Base-by-base conservation (phyloP, 1,284 basidiomycete genomes). In the Rhizopogon parksii region DNA sequence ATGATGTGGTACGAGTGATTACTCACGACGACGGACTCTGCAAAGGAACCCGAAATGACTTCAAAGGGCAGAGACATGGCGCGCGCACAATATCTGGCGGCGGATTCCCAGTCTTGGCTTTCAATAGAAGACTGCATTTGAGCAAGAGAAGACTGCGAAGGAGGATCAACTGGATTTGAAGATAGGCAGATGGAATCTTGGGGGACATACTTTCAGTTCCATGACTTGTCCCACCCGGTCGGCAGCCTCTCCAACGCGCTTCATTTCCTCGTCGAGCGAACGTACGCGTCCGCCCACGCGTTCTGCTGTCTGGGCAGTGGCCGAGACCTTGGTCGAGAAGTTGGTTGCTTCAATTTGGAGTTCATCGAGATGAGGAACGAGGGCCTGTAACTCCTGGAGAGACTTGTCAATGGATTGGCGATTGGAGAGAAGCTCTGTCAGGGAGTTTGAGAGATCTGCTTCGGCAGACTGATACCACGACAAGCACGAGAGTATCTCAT, bases 31-130 rank as follows among this genome's bases (percentile, higher is more conserved):
- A 89, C 86, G 2, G 77, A 78, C 59, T 88, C 90, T 1, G 95
- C 91, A 64, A 98, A 99, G 2, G 80, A 76, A 6, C 92, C 91
- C 19, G 83, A 79, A 24, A 90, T 81, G 25, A 99, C 85, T 36
- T 85, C 81, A 4, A 73, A 63, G 3, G 93, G 86, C 24, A 97
- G 74, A 0, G 84, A 76, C 85, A 95, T 94, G 1, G 94, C 95
- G 30, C 91, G 75, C 15, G 89, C 83, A 68, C 95, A 96, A 62
- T 94, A 87, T 56, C 91, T 77, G 0, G 92, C 87, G 1, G 95
- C 95, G 12, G 89, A 83, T 65, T 98, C 95, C 95, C 95, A 99
- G 65, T 99, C 96, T 57, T 86, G 80, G 51, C 75, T 77, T 36
- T 91, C 88, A 36, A 98, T 94, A 4, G 91, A 80, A 0, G 75